Conservation (phyloP, 441 rosid genomes). For the Gossypium gossypioides region DNA sequence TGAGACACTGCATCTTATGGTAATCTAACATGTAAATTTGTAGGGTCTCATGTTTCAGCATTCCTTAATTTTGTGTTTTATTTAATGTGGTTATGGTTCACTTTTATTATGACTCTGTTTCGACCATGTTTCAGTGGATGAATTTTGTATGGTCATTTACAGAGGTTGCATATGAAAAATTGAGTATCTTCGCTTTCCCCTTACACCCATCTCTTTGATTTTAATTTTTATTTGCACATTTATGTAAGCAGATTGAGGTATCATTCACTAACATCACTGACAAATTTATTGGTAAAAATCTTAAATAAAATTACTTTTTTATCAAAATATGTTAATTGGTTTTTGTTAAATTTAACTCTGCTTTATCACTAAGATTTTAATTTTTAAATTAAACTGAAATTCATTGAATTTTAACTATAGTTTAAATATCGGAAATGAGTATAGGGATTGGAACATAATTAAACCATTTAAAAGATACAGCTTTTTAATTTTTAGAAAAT, state of each 20-base stretch:
- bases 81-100: not conserved
- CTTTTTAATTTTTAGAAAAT: no score
- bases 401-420: no score
- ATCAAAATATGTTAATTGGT: no score
- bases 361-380: no score
- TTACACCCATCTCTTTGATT: not conserved
- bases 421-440: no score
- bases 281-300: not conserved
- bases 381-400: no score
- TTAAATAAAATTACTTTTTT: no score
- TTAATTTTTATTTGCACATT: not conserved
- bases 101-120: not conserved
- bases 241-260: not conserved
- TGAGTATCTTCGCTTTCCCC: not conserved
- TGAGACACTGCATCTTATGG: slow-evolving; percentile 22
- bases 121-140: slow-evolving; percentile 1
- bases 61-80: not conserved
- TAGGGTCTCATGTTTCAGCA: slow-evolving; percentile 20
- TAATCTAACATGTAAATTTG: slow-evolving; percentile 34
- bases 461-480: no score
- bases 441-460: no score
- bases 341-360: no score
- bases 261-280: not conserved
- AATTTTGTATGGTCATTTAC: slow-evolving; percentile 3
- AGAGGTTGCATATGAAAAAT: not conserved